Conservation (phyloP, 176 grass and related monocot genomes). For the Canna indica region DNA sequence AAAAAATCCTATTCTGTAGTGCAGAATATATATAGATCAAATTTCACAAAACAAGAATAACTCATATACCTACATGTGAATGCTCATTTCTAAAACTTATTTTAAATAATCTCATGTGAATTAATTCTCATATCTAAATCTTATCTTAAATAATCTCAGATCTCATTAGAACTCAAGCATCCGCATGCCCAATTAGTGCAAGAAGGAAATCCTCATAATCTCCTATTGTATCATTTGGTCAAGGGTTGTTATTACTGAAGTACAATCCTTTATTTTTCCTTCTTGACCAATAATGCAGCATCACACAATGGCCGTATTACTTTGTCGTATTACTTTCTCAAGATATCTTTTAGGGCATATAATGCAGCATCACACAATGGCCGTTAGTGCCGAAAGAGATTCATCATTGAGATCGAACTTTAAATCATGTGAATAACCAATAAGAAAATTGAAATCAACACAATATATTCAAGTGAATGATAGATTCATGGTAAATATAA, state of each 20-base stretch:
- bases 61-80: not conserved
- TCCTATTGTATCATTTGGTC: conserved; percentile 60
- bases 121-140: too few species aligned
- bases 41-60: not conserved
- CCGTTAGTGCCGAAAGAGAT: conserved; percentile 54
- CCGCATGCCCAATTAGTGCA: conserved; percentile 54
- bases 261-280: conserved; percentile 78
- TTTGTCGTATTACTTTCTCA: conserved; percentile 60
- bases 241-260: conserved; percentile 66
- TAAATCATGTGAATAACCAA: conserved; percentile 40
- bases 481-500: too few species aligned
- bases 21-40: conserved; percentile 1
- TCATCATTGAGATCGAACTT: conserved; percentile 79
- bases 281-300: too few species aligned
- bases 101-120: too few species aligned
- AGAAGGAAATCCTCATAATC: conserved; percentile 75
- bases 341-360: conserved; percentile 74
- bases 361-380: conserved; percentile 65
- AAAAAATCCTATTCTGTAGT: too few species aligned
- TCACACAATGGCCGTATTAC: too few species aligned
- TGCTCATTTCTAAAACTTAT: too few species aligned
- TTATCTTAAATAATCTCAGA: too few species aligned
- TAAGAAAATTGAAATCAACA: not conserved
- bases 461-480: not conserved
- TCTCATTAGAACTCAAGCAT: conserved; percentile 5